These are phyloP conservation scores for Hyphopichia khmerensis DNA, from an alignment of 1,139 yeast genomes.

Conservation along the genomic window DNA sequence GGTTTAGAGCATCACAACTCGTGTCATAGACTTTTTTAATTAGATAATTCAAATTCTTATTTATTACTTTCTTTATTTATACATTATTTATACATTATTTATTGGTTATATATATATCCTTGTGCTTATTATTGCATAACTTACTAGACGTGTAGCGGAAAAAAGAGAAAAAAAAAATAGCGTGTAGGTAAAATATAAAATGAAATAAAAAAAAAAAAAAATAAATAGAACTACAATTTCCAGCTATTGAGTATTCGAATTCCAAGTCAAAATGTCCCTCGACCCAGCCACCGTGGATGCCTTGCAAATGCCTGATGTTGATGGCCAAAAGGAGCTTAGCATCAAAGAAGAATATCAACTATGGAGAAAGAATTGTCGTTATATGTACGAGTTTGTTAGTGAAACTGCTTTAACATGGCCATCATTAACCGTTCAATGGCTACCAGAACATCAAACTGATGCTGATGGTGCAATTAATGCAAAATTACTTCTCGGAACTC, in stretches of 20 bases:
- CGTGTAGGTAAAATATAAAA: background rate
- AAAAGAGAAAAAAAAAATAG: background rate
- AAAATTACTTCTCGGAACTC: constrained; percentile 73
- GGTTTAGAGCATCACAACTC: too few relatives aligned
- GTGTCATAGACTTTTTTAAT: background rate
- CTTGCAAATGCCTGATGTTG: constrained; percentile 5
- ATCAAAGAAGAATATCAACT: constrained; percentile 70
- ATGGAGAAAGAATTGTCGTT: constrained; percentile 79
- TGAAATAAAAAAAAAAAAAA: background rate
- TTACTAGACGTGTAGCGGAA: background rate
- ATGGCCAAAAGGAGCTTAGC: constrained; percentile 34
- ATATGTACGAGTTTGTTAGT: constrained; percentile 77
- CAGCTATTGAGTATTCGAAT: too few relatives aligned
- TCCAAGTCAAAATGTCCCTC: constrained; percentile 4
- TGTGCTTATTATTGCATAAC: too few relatives aligned
- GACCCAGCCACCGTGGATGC: constrained; percentile 1
- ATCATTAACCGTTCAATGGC: constrained; percentile 74
- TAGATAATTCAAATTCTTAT: too few relatives aligned
- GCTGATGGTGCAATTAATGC: constrained; percentile 40
- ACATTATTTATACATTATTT: too few relatives aligned
- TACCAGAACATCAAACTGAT: constrained; percentile 44
- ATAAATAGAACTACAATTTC: too few relatives aligned
- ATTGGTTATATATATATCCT: too few relatives aligned
- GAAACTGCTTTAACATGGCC: constrained; percentile 84
- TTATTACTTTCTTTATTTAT: too few relatives aligned